phyloP scores from a whole-genome alignment of 164 flowering plant species.

The Vitis labrusca region DNA sequence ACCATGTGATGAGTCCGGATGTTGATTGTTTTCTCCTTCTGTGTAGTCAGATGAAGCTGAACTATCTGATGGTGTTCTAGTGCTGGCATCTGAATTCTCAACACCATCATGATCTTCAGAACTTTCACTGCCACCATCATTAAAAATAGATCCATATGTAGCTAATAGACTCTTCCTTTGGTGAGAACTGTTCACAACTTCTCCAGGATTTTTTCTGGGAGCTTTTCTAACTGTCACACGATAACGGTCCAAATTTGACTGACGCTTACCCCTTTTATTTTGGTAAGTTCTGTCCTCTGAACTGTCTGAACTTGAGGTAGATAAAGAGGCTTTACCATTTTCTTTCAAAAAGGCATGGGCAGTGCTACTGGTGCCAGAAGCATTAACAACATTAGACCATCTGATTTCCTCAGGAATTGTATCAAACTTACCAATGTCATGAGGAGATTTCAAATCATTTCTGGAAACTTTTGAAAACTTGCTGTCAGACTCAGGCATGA shows the following conservation, averaged over 20 bases:
- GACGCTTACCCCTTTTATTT: constrained; percentile 12
- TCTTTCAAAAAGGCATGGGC: constrained; percentile 8
- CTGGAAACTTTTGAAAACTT: constrained; percentile 17
- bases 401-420: constrained; percentile 6
- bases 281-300: constrained; percentile 11
- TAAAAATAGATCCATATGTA: constrained; percentile 33
- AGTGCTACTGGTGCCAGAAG: constrained; percentile 7
- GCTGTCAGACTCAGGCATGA: constrained; percentile 4
- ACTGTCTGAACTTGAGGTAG: constrained; percentile 28
- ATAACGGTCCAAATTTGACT: constrained; percentile 8
- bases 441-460: constrained; percentile 9
- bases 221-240: constrained; percentile 17
- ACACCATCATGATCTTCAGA: constrained; percentile 39
- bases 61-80: constrained; percentile 46
- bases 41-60: constrained; percentile 50
- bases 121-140: constrained; percentile 41
- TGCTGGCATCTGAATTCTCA: constrained; percentile 43
- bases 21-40: constrained; percentile 33
- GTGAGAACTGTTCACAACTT: constrained; percentile 25
- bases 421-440: constrained; percentile 2
- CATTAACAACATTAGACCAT: constrained; percentile 12
- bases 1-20: constrained; percentile 36
- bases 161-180: constrained; percentile 36
- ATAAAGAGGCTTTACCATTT: constrained; percentile 10
- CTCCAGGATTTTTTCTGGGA: constrained; percentile 21